Conservation (phyloP, 495 filamentous ascomycete genomes). For the Neurospora cerealis region DNA sequence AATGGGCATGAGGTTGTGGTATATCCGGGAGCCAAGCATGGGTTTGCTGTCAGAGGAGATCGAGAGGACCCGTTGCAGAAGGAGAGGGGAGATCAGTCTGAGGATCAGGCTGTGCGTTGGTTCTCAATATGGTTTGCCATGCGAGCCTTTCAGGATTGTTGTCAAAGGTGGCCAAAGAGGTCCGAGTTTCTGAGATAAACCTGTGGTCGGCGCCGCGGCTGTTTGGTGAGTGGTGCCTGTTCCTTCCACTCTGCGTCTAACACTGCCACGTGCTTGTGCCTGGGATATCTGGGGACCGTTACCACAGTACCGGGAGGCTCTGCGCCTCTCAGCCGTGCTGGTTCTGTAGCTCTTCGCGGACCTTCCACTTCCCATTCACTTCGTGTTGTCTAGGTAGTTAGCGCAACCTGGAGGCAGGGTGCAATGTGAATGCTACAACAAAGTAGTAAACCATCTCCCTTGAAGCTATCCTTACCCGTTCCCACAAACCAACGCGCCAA, state of each 20-base stretch:
- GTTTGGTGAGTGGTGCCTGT: background rate
- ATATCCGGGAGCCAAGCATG: slow-evolving; percentile 49
- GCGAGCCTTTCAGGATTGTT: background rate
- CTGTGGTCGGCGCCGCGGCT: background rate
- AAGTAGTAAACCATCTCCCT: background rate
- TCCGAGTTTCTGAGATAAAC: background rate
- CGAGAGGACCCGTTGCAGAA: slow-evolving; percentile 30
- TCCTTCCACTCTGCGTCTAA: background rate
- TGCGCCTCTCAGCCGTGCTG: background rate
- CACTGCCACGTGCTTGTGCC: background rate
- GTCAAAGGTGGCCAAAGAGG: background rate
- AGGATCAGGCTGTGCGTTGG: slow-evolving; percentile 41
- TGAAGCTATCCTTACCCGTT: background rate
- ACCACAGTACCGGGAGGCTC: background rate
- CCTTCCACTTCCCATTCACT: background rate
- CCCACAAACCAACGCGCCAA: background rate
- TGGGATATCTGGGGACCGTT: background rate
- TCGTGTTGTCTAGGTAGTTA: background rate
- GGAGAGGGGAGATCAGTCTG: slow-evolving; percentile 37
- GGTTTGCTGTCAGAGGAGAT: slow-evolving; percentile 49
- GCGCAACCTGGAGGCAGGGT: background rate
- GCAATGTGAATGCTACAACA: background rate
- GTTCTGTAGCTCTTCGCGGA: background rate
- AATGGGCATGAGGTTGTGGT: slow-evolving; percentile 37
- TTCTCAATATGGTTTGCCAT: slow-evolving; percentile 9